A percentile compares a stretch with the other conserved stretches of the same genome.
phyloP scores from a whole-genome alignment of 1,284 basidiomycete species.

The Malassezia globosa region DNA sequence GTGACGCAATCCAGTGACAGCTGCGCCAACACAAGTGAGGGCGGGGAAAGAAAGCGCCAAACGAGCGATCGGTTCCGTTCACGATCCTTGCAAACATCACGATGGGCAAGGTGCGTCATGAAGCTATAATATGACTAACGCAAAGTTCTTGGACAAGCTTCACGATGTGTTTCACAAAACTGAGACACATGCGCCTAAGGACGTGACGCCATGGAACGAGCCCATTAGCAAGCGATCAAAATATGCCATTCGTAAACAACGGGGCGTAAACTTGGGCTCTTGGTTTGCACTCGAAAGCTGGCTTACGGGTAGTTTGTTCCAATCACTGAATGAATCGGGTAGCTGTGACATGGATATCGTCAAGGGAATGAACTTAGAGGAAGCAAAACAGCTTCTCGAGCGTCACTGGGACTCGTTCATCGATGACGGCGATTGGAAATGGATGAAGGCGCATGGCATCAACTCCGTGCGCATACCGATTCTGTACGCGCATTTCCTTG shows the following conservation, averaged over 20 bases:
- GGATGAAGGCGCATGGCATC: conserved; percentile 63
- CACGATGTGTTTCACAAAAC: too few species aligned
- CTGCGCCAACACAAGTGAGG: too few species aligned
- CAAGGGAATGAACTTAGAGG: conserved; percentile 50
- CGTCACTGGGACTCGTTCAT: conserved; percentile 61
- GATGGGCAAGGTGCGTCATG: conserved; percentile 12
- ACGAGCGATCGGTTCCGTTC: too few species aligned
- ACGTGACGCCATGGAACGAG: not conserved
- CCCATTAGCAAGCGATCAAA: conserved; percentile 26
- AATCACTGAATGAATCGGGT: conserved; percentile 27
- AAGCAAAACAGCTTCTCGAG: conserved; percentile 58
- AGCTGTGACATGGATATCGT: conserved; percentile 57
- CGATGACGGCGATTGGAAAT: conserved; percentile 49
- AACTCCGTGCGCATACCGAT: conserved; percentile 76
- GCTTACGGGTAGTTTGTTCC: conserved; percentile 44
- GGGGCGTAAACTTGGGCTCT: conserved; percentile 69
- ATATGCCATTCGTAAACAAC: conserved; percentile 63
- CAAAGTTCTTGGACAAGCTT: too few species aligned
- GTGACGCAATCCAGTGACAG: not conserved
- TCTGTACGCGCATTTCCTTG: conserved; percentile 58
- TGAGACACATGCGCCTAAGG: not conserved
- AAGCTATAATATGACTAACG: too few species aligned
- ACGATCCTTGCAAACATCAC: not conserved
- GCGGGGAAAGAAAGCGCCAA: too few species aligned
- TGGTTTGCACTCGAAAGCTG: conserved; percentile 43